Base-by-base conservation (phyloP, 2,329 filamentous ascomycete species). In the Fusarium sp. region DNA sequence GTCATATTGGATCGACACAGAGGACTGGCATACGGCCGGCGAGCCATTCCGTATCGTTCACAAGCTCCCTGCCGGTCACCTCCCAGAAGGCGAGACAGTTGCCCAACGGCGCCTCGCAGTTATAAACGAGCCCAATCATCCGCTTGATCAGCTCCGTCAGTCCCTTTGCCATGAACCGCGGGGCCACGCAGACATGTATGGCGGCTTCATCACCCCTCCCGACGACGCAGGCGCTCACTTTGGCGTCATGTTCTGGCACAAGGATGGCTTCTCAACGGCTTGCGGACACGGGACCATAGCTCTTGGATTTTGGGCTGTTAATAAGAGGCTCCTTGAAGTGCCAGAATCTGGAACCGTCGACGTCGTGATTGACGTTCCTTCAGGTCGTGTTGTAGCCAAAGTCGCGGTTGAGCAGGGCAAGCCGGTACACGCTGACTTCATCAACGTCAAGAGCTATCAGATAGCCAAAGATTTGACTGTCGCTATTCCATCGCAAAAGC, bases 201-300 rank as follows among this genome's bases (percentile, higher is more conserved):
- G 70, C 1, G 60, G 64, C 6, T 72, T 72, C 5, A 69, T 72
- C 8, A 70, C 56, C 0, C 61, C 65, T 0, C 60, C 70, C 0
- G 46, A 72, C 35, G 65, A 72, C 35, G 3, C 39, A 0, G 64
- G 60, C 1, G 70, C 70, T 15, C 45, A 58, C 4, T 71, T 70
- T 24, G 69, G 70, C 4, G 70, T 72, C 2, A 15, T 72, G 1
- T 72, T 72, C 38, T 72, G 70, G 70, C 70, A 72, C 19, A 72
- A 70, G 10, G 69, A 72, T 32, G 70, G 70, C 7, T 71, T 72
- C 45, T 72, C 70, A 1, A 72, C 70, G 0, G 70, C 70, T 0
- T 72, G 70, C 5, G 70, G 69, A 2, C 70, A 72, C 7, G 70
- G 69, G 0, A 71, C 70, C 1, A 72, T 72, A 28, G 70, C 67